Evolutionary conservation across 441 rosid genomes (phyloP).

Genomic region (Bruguiera hainesii): DNA sequence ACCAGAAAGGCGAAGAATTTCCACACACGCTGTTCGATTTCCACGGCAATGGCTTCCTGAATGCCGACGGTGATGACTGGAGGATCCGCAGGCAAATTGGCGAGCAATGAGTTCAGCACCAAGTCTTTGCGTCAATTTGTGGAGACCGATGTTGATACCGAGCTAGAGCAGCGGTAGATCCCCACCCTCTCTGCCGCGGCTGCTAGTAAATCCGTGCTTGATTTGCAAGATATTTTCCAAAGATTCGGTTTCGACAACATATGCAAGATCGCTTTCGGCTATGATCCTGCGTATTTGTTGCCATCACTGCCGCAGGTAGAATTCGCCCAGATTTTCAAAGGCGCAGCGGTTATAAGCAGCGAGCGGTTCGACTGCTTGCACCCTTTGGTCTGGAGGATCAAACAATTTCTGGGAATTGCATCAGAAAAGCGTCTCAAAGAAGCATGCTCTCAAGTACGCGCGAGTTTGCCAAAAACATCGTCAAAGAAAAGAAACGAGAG

Average conservation of each 20-base stretch:
- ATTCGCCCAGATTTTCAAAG: constrained; percentile 29
- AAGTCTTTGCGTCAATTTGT: constrained; percentile 57
- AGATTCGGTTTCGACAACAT: constrained; percentile 65
- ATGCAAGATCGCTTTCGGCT: constrained; percentile 60
- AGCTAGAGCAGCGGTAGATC: constrained; percentile 38
- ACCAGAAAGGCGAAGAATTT: constrained; percentile 39
- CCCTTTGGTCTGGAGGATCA: constrained; percentile 7
- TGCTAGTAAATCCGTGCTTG: constrained; percentile 23
- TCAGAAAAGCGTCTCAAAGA: constrained; percentile 13
- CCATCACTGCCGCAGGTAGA: constrained; percentile 25
- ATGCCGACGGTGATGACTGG: constrained; percentile 57
- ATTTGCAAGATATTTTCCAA: constrained; percentile 56
- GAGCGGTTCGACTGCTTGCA: background rate
- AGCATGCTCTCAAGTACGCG: background rate
- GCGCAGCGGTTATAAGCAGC: background rate
- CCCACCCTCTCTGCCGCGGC: constrained; percentile 41
- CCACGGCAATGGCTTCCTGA: constrained; percentile 61
- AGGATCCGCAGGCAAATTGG: constrained; percentile 55
- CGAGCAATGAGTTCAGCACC: constrained; percentile 64
- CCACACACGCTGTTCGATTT: constrained; percentile 35
- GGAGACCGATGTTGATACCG: constrained; percentile 43
- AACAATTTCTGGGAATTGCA: constrained; percentile 9
- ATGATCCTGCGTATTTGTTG: constrained; percentile 44
- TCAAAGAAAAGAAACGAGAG: constrained; percentile 17
- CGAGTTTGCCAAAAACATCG: constrained; percentile 6